These are phyloP conservation scores for Aureobasidium leucospermi DNA, from an alignment of 2,329 filamentous ascomycete species.

Conservation along the genomic window DNA sequence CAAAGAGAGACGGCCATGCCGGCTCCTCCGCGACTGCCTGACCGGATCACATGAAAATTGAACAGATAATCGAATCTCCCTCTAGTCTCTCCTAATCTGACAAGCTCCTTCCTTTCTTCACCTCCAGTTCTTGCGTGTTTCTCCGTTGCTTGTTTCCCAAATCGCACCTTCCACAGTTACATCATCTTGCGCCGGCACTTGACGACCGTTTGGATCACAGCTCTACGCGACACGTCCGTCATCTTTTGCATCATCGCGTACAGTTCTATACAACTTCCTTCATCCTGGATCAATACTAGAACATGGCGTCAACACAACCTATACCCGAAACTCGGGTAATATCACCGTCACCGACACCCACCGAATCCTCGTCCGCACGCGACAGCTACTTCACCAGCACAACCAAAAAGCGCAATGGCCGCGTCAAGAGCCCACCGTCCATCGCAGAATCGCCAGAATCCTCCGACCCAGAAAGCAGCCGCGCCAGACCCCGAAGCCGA, in stretches of 20 bases:
- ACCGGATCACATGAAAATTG: slow-evolving; percentile 2
- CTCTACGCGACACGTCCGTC: neutral
- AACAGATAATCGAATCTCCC: neutral
- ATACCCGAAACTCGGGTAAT: slow-evolving; percentile 79
- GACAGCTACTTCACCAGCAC: slow-evolving; percentile 60
- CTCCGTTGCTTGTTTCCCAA: too few species aligned
- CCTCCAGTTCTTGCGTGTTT: neutral
- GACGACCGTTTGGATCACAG: neutral
- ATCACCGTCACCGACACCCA: slow-evolving; percentile 74
- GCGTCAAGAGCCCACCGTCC: slow-evolving; percentile 50
- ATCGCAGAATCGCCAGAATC: slow-evolving; percentile 49
- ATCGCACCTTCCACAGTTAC: neutral
- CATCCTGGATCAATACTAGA: slow-evolving; percentile 15
- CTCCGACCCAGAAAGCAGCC: slow-evolving; percentile 43
- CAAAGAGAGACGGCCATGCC: neutral
- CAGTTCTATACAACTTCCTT: neutral
- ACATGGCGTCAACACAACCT: slow-evolving; percentile 43
- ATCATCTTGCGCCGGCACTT: slow-evolving; percentile 9
- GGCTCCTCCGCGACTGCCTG: neutral
- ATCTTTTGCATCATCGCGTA: neutral
- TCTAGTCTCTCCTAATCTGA: neutral
- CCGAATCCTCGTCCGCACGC: slow-evolving; percentile 43
- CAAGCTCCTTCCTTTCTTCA: neutral
- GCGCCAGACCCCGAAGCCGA: slow-evolving; percentile 64
- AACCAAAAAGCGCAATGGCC: slow-evolving; percentile 48